These are phyloP conservation scores for Blastocystis sp. DNA, from an alignment of 352 stramenopile species.

Conservation along the genomic window DNA sequence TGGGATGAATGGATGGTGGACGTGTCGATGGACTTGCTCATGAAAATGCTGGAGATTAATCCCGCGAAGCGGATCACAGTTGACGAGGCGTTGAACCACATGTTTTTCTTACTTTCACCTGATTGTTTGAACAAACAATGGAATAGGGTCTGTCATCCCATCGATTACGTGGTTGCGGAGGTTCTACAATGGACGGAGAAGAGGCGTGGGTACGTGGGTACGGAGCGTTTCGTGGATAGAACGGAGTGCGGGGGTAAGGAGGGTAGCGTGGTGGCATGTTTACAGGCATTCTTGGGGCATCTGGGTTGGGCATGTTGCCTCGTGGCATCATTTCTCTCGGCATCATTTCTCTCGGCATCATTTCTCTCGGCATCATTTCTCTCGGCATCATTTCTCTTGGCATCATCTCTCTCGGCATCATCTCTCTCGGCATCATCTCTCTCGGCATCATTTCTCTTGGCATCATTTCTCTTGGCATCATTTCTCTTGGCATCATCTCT, in stretches of 20 bases:
- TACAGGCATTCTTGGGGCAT: no score
- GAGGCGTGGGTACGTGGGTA: no score
- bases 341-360: not conserved
- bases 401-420: no score
- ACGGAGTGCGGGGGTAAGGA: no score
- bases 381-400: no score
- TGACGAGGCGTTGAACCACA: slow-evolving; percentile 46
- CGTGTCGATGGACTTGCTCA: slow-evolving; percentile 21
- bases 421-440: no score
- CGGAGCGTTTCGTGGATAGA: no score
- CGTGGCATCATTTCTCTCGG: not conserved
- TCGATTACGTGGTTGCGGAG: not conserved
- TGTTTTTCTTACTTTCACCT: not conserved
- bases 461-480: not conserved
- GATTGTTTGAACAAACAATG: slow-evolving; percentile 1
- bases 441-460: no score
- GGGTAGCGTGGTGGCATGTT: no score
- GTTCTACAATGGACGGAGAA: no score
- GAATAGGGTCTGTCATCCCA: not conserved
- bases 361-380: no score
- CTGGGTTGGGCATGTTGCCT: no score
- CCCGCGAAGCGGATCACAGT: slow-evolving; percentile 42
- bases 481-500: not conserved
- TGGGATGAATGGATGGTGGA: slow-evolving; percentile 54
- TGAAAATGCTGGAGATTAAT: slow-evolving; percentile 53